Base-by-base conservation (phyloP, 345 rosid genomes). In the Alliaria petiolata region DNA sequence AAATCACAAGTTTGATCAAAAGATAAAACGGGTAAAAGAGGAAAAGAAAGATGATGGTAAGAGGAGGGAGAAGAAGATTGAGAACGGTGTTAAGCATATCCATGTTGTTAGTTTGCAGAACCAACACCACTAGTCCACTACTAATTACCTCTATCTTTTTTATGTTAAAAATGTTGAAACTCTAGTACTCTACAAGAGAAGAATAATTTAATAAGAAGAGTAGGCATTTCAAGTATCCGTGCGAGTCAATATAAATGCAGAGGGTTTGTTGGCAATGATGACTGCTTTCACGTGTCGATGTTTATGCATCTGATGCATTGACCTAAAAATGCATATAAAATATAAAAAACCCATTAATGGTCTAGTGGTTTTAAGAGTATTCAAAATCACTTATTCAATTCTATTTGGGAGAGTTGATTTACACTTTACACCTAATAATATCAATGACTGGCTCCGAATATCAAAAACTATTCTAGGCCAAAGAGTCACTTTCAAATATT, bases 41-140 rank as follows among this genome's bases (percentile, higher is more conserved):
- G n/a, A 76, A 14, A 4, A 78, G 46, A 3, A 47, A 16, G 0
- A 68, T 8, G 8, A 80, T 30, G 0, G 76, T 15, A 2, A 81
- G 13, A 45, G 74, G 83, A 66, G 82, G 77, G 13, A 72, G 59
- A 40, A 73, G 6, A 19, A 70, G 3, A 69, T 67, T 78, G 50
- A 84, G 38, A 71, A 70, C 42, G 8, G 43, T 72, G 42, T 69
- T 51, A 43, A 69, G 44, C 45, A 54, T 33, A 59, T 76, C 55
- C 73, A 74, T 74, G 17, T 43, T 51, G 40, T 49, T 61, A 1
- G 20, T 46, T 35, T 46, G 9, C 47, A 54, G 20, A 57, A 33
- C 54, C 25, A 65, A 20, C 13, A 43, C 47, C 20, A 7, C 51
- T 38, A 34, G 19, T 10, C 44, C 16, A 12, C 28, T 28, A 10